These are phyloP conservation scores for Zasmidium citrigriseum DNA, from an alignment of 2,329 filamentous ascomycete species.

Conservation along the genomic window DNA sequence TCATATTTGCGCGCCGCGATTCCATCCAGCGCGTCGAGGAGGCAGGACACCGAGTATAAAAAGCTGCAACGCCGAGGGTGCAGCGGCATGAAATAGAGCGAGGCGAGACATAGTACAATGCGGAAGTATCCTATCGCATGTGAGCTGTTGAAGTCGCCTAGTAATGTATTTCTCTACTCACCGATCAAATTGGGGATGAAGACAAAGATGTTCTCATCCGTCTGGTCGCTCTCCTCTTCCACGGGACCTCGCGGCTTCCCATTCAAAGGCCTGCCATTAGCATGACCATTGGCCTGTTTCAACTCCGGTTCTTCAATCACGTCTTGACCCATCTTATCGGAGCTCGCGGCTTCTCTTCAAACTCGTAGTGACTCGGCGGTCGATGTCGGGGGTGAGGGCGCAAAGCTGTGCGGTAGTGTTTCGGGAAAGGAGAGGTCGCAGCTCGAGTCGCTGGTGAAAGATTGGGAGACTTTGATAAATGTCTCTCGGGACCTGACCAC, in stretches of 20 bases:
- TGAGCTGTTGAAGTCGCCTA: slow-evolving; percentile 3
- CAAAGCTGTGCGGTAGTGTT: background rate
- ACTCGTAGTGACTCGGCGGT: background rate
- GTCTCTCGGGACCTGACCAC: background rate
- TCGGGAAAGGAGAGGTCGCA: background rate
- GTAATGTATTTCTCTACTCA: slow-evolving; percentile 27
- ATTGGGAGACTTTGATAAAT: background rate
- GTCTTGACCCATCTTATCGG: slow-evolving; percentile 24
- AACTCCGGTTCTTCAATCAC: slow-evolving; percentile 22
- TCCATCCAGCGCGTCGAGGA: slow-evolving; percentile 93
- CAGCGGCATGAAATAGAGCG: slow-evolving; percentile 98
- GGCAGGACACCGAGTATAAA: slow-evolving; percentile 89
- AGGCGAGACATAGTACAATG: slow-evolving; percentile 70
- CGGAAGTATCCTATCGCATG: slow-evolving; percentile 48
- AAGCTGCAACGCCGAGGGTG: slow-evolving; percentile 94
- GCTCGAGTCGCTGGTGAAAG: background rate
- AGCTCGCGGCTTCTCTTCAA: background rate
- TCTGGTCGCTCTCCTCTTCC: slow-evolving; percentile 19
- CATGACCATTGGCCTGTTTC: slow-evolving; percentile 17
- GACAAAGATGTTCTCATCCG: slow-evolving; percentile 56
- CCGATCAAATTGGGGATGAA: slow-evolving; percentile 56
- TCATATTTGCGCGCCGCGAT: slow-evolving; percentile 84
- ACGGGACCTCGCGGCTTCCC: slow-evolving; percentile 20
- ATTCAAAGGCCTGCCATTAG: slow-evolving; percentile 24
- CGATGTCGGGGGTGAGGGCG: background rate